Percentiles rank a stretch among this genome's conserved stretches.
phyloP scores from a whole-genome alignment of 2,329 filamentous ascomycete genomes.

The Cercospora canescens region DNA sequence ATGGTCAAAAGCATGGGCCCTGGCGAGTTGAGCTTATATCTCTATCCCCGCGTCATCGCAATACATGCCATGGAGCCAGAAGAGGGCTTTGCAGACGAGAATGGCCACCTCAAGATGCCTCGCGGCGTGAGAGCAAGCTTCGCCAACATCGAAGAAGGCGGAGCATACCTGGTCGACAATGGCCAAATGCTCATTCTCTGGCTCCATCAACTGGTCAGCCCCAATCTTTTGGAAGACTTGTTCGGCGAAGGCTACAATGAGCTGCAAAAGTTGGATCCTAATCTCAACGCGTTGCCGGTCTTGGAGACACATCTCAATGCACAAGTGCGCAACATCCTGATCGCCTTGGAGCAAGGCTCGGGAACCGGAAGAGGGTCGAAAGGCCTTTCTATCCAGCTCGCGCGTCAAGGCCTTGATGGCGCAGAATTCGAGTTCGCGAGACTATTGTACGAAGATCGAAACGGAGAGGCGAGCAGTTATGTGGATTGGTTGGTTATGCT shows the following conservation, averaged over 20 bases:
- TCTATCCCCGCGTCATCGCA: slow-evolving; percentile 91
- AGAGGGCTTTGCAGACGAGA: slow-evolving; percentile 91
- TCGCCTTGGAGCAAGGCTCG: slow-evolving; percentile 76
- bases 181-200: slow-evolving; percentile 89
- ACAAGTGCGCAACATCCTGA: slow-evolving; percentile 89
- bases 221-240: slow-evolving; percentile 84
- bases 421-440: slow-evolving; percentile 96
- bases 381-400: slow-evolving; percentile 84
- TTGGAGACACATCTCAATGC: slow-evolving; percentile 91
- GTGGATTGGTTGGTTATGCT: slow-evolving; percentile 98
- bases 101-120: slow-evolving; percentile 84
- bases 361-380: slow-evolving; percentile 51
- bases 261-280: slow-evolving; percentile 77
- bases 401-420: slow-evolving; percentile 88
- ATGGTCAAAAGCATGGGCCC: slow-evolving; percentile 87
- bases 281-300: slow-evolving; percentile 75
- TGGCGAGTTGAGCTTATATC: slow-evolving; percentile 82
- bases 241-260: slow-evolving; percentile 75
- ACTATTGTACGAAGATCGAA: slow-evolving; percentile 87
- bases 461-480: slow-evolving; percentile 97
- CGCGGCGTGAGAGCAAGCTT: slow-evolving; percentile 80
- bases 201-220: slow-evolving; percentile 89
- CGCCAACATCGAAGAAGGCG: slow-evolving; percentile 84
- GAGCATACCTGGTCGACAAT: slow-evolving; percentile 93
- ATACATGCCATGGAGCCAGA: slow-evolving; percentile 84